Base-by-base conservation (phyloP, 225 moss, liverwort and hornwort species). In the Antitrichia curtipendula region DNA sequence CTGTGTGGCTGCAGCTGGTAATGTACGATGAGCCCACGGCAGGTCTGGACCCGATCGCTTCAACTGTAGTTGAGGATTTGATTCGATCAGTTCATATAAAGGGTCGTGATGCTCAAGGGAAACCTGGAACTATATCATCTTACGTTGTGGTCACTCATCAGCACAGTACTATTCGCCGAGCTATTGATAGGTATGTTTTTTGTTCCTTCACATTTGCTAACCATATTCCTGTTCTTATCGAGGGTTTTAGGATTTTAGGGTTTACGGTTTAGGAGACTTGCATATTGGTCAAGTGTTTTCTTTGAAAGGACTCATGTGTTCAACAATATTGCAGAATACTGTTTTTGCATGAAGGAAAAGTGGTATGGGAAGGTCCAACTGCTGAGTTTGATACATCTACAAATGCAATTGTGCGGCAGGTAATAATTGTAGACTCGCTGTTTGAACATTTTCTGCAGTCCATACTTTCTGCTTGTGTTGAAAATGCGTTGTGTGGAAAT, bases 21-120 rank as follows among this genome's bases (percentile, higher is more conserved):
- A 95, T 99, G 99, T 99, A 97, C 6, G 99, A 99, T 90, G 99
- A 99, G 90, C 99, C 99, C n/a, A 99, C 99, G 45, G 97, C 99
- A 80, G 99, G 99, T 81, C 85, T 99, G 85, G 99, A 99, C 81
- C 99, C 97, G 64, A 99, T 99, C 90, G 99, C 97, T 58, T 97
- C 99, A 10, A 99, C 96, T 66, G 97, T 99, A 11, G 97, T 99
- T 58, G 99, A 99, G 88, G 99, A 99, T 90, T 91, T 99, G 86
- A 97, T 99, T 81, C 96, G 96, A 74, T 99, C 99, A 41, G 96
- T 99, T 57, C 96, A 99, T 53, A 85, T 96, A n/a, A 99, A 97
- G 85, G 97, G 98, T 75, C 92, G 89, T 78, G 97, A 97, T 88
- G 99, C 99, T 45, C 91, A 94, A 87, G 99, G 97, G 61, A 96